Percentiles rank a stretch among this genome's conserved stretches.
phyloP scores from a whole-genome alignment of 2,329 filamentous ascomycete species.

The Colletotrichum cordylinicola region DNA sequence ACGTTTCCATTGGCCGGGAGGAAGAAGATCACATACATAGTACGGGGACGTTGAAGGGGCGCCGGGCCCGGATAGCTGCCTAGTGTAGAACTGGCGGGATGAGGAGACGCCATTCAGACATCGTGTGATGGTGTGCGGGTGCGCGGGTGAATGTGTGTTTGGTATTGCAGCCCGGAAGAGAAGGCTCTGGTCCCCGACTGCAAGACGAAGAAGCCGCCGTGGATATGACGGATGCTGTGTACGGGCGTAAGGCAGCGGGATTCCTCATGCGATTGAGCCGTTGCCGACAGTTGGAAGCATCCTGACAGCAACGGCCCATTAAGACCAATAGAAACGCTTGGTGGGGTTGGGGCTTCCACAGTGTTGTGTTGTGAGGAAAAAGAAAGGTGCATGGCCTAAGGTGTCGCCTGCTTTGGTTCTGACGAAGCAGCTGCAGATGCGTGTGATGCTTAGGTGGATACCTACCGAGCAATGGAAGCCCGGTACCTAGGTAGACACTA shows the following conservation, averaged over 20 bases:
- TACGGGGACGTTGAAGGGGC: neutral
- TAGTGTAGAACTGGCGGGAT: neutral
- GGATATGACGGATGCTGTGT: neutral
- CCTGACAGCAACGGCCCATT: neutral
- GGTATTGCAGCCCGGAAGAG: neutral
- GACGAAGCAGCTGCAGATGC: neutral
- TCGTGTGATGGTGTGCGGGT: neutral
- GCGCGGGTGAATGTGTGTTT: no score
- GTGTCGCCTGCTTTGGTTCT: no score
- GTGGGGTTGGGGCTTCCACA: neutral
- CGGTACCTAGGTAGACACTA: no score
- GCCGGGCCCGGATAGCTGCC: neutral
- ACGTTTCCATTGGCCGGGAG: neutral
- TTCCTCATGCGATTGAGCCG: neutral
- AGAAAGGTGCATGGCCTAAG: no score
- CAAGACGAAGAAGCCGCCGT: neutral
- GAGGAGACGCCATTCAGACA: neutral
- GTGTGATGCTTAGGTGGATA: neutral
- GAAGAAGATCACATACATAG: neutral
- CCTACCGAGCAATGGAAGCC: no score
- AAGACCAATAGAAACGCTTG: neutral
- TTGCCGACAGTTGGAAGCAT: neutral
- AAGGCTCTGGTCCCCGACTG: neutral
- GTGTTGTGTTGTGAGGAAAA: neutral
- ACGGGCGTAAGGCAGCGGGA: neutral